Conservation (phyloP, 768 basidiomycete species). For the Cystofilobasidium bisporidii region DNA sequence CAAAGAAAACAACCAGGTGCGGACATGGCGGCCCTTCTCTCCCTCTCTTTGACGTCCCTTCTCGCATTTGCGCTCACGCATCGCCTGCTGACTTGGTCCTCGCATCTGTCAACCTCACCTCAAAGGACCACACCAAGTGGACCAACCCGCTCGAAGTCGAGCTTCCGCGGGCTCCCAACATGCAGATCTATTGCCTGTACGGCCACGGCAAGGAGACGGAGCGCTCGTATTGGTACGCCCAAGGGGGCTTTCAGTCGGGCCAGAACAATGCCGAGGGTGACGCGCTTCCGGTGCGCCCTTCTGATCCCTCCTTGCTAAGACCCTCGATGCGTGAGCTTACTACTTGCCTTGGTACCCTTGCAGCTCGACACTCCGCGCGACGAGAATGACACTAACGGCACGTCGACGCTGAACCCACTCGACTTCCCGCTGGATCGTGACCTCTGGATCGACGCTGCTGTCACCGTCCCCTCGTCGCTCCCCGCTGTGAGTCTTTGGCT, state of each 20-base stretch:
- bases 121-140: constrained; percentile 78
- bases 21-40: not conserved
- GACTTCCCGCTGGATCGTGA: constrained; percentile 30
- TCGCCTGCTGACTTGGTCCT: not conserved
- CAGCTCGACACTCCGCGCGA: not conserved
- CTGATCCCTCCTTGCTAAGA: too few species aligned
- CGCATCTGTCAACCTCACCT: not conserved
- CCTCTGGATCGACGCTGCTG: constrained; percentile 77
- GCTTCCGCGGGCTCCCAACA: constrained; percentile 77
- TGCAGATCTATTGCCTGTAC: constrained; percentile 88
- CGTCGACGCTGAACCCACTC: constrained; percentile 11
- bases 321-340: not conserved
- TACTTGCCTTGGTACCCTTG: not conserved
- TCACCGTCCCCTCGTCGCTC: constrained; percentile 53
- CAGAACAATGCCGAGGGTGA: constrained; percentile 43
- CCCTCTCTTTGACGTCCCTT: too few species aligned
- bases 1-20: constrained; percentile 50
- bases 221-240: constrained; percentile 84
- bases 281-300: constrained; percentile 31
- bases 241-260: constrained; percentile 59
- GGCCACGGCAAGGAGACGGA: constrained; percentile 95
- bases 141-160: constrained; percentile 71
- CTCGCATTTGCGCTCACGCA: too few species aligned
- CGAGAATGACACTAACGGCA: constrained; percentile 16
- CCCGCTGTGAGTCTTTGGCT: constrained; percentile 48